Base-by-base conservation (phyloP, 176 grass and related monocot genomes). In the Thinopyrum elongatum region DNA sequence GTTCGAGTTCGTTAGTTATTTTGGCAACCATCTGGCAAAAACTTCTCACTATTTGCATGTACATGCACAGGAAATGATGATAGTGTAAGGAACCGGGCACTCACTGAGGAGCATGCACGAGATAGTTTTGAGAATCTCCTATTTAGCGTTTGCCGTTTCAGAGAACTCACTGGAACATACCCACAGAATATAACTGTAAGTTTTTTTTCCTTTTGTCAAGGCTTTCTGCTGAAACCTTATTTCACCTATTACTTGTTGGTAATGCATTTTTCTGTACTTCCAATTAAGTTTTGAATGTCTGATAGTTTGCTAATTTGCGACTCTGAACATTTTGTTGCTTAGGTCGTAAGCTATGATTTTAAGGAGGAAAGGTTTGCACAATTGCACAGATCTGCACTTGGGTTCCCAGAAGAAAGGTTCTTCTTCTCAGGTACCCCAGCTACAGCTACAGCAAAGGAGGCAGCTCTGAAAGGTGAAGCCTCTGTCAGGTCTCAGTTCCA, bases 101-200 rank as follows among this genome's bases (percentile, higher is more conserved):
- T 96, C 30, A 99, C 97, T 2, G 97, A 99, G 69, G 97, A 99
- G 65, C 94, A 99, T 83, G 97, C 97, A 2, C 91, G 97, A 67
- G 97, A 99, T 83, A 99, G 97, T 70, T 99, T 94, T 90, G 97
- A 99, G 74, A 99, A 99, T 74, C 85, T 99, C 78, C 68, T 99
- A 62, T 99, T 99, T 66, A 99, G 97, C 55, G 82, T 99, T 47
- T 99, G 97, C 70, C 90, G 97, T 29, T 99, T 99, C 85, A 86
- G 97, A 81, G 94, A 99, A 91, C 88, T 99, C 28, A 94, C 97
- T 57, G 97, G 97, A 81, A 85, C 59, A 49, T 96, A 99, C 63
- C 97, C 94, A 57, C 87, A 93, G 64, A 99, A 99, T 42, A 96
- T 99, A 87, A 99, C 94, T 25, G 94, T 96, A 83, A 92, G 94